Percentiles rank a stretch among this genome's conserved stretches.
Evolutionary conservation across 257 asterid genomes (phyloP).

Genomic region (Ilex asprella): DNA sequence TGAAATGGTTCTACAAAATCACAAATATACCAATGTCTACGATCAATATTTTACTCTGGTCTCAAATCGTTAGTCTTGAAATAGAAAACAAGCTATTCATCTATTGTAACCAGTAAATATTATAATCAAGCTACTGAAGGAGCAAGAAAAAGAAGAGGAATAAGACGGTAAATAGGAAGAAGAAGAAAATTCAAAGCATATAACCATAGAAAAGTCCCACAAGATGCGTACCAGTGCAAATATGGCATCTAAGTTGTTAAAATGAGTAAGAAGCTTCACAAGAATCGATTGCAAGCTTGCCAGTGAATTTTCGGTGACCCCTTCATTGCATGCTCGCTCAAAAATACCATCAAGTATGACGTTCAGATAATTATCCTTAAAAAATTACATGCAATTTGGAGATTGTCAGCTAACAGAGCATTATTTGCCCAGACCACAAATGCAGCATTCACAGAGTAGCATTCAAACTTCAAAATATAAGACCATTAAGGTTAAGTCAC

Average conservation of each 20-base stretch:
- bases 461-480: slow-evolving; percentile 1
- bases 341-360: slow-evolving; percentile 54
- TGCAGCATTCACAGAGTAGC: slow-evolving; percentile 3
- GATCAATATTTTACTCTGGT: too few species aligned
- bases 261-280: slow-evolving; percentile 53
- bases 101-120: background rate
- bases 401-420: slow-evolving; percentile 7
- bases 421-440: slow-evolving; percentile 4
- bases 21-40: background rate
- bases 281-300: slow-evolving; percentile 63
- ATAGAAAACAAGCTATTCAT: too few species aligned
- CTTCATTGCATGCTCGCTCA: slow-evolving; percentile 34
- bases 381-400: slow-evolving; percentile 13
- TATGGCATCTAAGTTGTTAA: slow-evolving; percentile 40
- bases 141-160: slow-evolving; percentile 1
- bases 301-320: slow-evolving; percentile 48
- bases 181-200: slow-evolving; percentile 8
- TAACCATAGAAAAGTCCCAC: slow-evolving; percentile 8
- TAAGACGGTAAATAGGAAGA: slow-evolving; percentile 6
- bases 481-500: background rate
- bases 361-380: slow-evolving; percentile 47
- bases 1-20: slow-evolving; percentile 69
- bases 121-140: slow-evolving; percentile 7
- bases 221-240: slow-evolving; percentile 55
- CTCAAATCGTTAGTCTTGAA: too few species aligned